A percentile compares a stretch with the other conserved stretches of the same genome.
Conservation (phyloP, 176 grass and related monocot genomes). For the Poa pratensis region DNA sequence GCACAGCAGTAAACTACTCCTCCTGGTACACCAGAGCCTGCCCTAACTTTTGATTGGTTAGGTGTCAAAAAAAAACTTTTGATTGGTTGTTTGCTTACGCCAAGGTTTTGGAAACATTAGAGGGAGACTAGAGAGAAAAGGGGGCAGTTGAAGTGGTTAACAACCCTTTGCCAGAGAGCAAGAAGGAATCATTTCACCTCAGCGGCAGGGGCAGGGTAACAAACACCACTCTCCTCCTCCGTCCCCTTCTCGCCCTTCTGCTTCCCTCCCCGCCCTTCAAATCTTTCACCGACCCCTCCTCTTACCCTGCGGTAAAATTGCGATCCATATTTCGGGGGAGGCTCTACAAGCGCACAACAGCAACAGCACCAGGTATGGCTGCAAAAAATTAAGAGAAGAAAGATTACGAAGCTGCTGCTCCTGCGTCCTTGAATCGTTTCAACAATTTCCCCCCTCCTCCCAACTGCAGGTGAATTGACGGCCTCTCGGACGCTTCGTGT, state of each 20-base stretch:
- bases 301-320: constrained; percentile 51
- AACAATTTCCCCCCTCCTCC: not conserved
- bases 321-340: constrained; percentile 42
- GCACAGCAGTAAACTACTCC: constrained; percentile 55
- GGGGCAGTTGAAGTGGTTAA: constrained; percentile 58
- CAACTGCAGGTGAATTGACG: constrained; percentile 39
- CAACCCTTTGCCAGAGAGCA: constrained; percentile 51
- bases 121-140: constrained; percentile 7
- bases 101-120: constrained; percentile 52
- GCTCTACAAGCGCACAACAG: not conserved
- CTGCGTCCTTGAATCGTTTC: constrained; percentile 33
- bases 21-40: constrained; percentile 31
- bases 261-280: constrained; percentile 50
- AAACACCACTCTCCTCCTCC: constrained; percentile 39
- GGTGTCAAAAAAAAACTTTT: too few relatives aligned
- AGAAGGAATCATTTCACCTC: constrained; percentile 69
- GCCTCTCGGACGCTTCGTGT: constrained; percentile 23
- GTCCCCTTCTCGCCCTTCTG: constrained; percentile 39
- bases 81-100: constrained; percentile 53
- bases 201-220: constrained; percentile 50
- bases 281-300: constrained; percentile 44
- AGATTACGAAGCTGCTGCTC: constrained; percentile 26
- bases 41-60: constrained; percentile 48
- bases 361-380: constrained; percentile 44
- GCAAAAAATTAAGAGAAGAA: not conserved